A percentile compares a stretch with the other conserved stretches of the same genome.
These are phyloP conservation scores for Aegilops sharonensis DNA, from an alignment of 176 grass and related monocot genomes.

Conservation along the genomic window DNA sequence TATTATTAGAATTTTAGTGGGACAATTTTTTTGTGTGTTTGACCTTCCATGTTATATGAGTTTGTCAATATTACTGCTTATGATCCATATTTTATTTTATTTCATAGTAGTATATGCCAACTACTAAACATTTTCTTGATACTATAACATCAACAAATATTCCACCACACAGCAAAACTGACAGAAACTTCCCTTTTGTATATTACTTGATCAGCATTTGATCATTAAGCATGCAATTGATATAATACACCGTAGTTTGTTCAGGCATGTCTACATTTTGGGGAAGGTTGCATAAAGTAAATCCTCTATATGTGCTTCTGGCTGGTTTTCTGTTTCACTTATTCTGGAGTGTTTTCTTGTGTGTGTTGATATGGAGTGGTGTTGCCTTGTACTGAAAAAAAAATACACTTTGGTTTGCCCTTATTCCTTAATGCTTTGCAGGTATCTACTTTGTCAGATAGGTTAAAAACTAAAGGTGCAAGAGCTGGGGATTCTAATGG, in stretches of 20 bases:
- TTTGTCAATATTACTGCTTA: not conserved
- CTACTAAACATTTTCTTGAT: not conserved
- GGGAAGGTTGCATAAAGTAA: not conserved
- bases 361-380: not conserved
- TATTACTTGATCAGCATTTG: not conserved
- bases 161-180: not conserved
- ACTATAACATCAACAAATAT: not conserved
- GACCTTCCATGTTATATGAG: not conserved
- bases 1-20: constrained; percentile 3
- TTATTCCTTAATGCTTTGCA: constrained; percentile 32
- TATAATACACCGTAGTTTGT: not conserved
- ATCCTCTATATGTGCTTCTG: constrained; percentile 14
- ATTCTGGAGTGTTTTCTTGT: not conserved
- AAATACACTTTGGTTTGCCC: constrained; percentile 5
- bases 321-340: constrained; percentile 18
- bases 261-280: constrained; percentile 6
- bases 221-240: not conserved
- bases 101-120: not conserved
- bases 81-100: not conserved
- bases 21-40: not conserved
- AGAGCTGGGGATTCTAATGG: constrained; percentile 53
- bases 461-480: constrained; percentile 55
- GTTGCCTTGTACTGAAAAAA: constrained; percentile 10
- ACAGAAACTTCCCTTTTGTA: not conserved
- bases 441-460: constrained; percentile 52